phyloP scores from a whole-genome alignment of 768 basidiomycete genomes.

The Hemileccinum rubropunctum region DNA sequence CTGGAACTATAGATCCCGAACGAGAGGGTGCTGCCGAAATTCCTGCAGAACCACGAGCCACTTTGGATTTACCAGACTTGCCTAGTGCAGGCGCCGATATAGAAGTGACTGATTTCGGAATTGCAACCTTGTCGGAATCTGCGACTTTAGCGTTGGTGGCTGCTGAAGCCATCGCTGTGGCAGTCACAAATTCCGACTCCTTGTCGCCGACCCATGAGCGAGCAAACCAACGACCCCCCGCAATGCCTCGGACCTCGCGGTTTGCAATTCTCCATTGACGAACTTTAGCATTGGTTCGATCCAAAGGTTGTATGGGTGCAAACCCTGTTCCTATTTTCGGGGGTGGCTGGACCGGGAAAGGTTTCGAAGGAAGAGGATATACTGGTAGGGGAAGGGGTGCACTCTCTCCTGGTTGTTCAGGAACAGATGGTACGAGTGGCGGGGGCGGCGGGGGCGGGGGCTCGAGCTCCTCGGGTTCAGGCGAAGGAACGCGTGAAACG shows the following conservation, averaged over 20 bases:
- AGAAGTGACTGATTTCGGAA: conserved; percentile 42
- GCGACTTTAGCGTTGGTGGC: conserved; percentile 26
- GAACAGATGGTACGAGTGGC: conserved; percentile 18
- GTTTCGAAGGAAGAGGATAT: conserved; percentile 79
- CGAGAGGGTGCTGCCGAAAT: conserved; percentile 56
- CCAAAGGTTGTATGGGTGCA: conserved; percentile 64
- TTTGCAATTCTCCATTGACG: conserved; percentile 74
- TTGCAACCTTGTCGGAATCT: conserved; percentile 27
- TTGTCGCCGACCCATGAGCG: conserved; percentile 84
- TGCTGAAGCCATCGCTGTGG: conserved; percentile 28
- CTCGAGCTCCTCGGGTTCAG: conserved; percentile 46
- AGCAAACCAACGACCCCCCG: conserved; percentile 79
- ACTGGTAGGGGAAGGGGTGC: conserved; percentile 54
- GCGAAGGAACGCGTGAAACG: conserved; percentile 36
- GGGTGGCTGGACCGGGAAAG: conserved; percentile 78
- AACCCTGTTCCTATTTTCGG: conserved; percentile 74
- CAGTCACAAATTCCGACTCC: conserved; percentile 61
- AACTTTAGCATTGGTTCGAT: conserved; percentile 57
- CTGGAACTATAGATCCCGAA: conserved; percentile 51
- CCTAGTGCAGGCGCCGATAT: conserved; percentile 46
- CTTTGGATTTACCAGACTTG: conserved; percentile 44
- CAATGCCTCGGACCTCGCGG: conserved; percentile 78
- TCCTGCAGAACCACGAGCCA: conserved; percentile 33
- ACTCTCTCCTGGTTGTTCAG: conserved; percentile 42
- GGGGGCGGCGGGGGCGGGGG: conserved; percentile 20